These are phyloP conservation scores for Calonectria pteridis DNA, from an alignment of 2,329 filamentous ascomycete species.

Conservation along the genomic window DNA sequence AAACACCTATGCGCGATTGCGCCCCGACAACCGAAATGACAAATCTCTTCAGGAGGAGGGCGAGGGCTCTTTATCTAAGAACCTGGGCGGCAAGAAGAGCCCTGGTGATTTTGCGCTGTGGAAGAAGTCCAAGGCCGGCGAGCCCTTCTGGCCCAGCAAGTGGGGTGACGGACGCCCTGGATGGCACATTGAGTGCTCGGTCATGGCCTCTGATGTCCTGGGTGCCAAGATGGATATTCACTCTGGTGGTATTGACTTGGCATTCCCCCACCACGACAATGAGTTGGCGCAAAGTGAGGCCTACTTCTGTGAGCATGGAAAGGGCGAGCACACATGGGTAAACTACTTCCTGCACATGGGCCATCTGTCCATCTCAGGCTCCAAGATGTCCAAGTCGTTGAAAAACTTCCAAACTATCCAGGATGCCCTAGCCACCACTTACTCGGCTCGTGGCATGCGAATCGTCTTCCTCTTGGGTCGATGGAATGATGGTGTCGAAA, in stretches of 20 bases:
- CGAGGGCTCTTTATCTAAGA: constrained; percentile 82
- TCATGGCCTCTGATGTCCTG: constrained; percentile 92
- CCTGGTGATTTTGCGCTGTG: constrained; percentile 91
- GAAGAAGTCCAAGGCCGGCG: constrained; percentile 92
- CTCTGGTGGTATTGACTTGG: constrained; percentile 90
- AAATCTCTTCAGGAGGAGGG: constrained; percentile 88
- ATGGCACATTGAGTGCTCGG: constrained; percentile 98
- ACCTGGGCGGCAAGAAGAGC: constrained; percentile 75
- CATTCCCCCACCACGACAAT: constrained; percentile 94
- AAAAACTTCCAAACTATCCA: constrained; percentile 97
- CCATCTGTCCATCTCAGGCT: constrained; percentile 85
- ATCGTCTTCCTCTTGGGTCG: constrained; percentile 89
- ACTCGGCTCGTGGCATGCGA: constrained; percentile 83
- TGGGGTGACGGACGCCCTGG: constrained; percentile 92
- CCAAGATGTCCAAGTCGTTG: constrained; percentile 95
- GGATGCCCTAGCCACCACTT: constrained; percentile 78
- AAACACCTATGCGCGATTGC: constrained; percentile 86
- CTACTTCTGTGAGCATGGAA: constrained; percentile 73
- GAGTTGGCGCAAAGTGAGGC: constrained; percentile 92
- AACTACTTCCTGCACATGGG: constrained; percentile 98
- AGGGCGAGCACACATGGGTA: constrained; percentile 80
- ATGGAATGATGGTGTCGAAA: constrained; percentile 94
- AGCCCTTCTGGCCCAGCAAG: constrained; percentile 88
- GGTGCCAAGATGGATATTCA: constrained; percentile 91
- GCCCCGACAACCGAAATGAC: constrained; percentile 88